Evolutionary conservation across 2,329 filamentous ascomycete species (phyloP).

Genomic region (Colletotrichum sp.): DNA sequence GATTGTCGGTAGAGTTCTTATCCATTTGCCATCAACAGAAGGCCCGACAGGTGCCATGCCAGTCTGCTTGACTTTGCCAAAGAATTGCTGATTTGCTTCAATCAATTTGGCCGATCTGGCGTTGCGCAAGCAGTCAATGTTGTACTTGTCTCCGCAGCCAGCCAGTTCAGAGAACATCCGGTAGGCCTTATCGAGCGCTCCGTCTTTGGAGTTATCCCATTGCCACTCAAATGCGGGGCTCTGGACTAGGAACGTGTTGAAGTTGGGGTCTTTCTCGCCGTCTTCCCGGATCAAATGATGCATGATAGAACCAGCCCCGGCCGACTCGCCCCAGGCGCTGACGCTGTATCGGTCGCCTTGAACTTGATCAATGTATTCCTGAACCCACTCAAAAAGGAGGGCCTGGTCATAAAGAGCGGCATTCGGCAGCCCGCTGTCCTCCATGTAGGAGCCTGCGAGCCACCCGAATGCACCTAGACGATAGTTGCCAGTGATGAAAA

Average conservation of each 20-base stretch:
- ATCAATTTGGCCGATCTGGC: slow-evolving; percentile 25
- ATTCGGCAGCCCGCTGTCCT: slow-evolving; percentile 46
- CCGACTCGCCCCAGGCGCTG: slow-evolving; percentile 55
- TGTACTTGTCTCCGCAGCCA: slow-evolving; percentile 30
- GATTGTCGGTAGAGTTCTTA: slow-evolving; percentile 34
- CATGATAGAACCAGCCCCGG: slow-evolving; percentile 54
- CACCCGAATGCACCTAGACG: slow-evolving; percentile 53
- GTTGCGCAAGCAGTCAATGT: slow-evolving; percentile 31
- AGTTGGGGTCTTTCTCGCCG: slow-evolving; percentile 47
- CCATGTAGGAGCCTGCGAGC: slow-evolving; percentile 48
- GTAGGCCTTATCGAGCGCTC: slow-evolving; percentile 32
- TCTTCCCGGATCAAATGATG: slow-evolving; percentile 53
- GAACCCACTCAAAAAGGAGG: slow-evolving; percentile 53
- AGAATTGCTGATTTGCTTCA: slow-evolving; percentile 31
- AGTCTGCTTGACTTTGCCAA: slow-evolving; percentile 24
- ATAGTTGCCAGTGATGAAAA: slow-evolving; percentile 55
- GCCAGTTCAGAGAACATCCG: slow-evolving; percentile 34
- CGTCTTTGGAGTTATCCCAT: slow-evolving; percentile 32
- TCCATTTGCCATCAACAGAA: slow-evolving; percentile 33
- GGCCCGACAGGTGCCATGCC: slow-evolving; percentile 37
- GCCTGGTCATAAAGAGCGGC: slow-evolving; percentile 47
- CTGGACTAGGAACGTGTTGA: slow-evolving; percentile 37
- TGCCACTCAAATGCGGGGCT: slow-evolving; percentile 39
- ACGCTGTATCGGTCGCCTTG: slow-evolving; percentile 52
- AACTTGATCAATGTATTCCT: slow-evolving; percentile 48